Conservation (phyloP, 2,329 filamentous ascomycete species). For the Talaromyces sp. region DNA sequence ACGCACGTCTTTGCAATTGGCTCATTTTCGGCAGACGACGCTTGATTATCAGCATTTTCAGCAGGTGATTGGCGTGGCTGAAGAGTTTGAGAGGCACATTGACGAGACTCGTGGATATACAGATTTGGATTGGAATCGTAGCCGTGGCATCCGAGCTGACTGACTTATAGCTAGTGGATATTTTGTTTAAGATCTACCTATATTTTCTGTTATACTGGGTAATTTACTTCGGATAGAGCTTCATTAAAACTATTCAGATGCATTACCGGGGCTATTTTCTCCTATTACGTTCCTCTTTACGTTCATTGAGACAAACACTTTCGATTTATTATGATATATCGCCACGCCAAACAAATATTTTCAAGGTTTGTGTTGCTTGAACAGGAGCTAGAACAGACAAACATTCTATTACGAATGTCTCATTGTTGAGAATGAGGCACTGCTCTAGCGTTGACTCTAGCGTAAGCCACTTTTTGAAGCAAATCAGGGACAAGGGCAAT, state of each 20-base stretch:
- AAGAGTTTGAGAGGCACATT: slow-evolving; percentile 6
- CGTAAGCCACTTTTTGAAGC: not conserved
- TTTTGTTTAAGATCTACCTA: too few relatives aligned
- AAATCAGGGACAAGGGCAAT: not conserved
- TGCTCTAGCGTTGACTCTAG: not conserved
- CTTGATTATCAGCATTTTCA: not conserved
- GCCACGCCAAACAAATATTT: not conserved
- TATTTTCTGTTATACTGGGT: too few relatives aligned
- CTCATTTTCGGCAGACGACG: not conserved
- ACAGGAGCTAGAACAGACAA: not conserved
- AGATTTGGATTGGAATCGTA: not conserved
- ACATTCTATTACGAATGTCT: not conserved
- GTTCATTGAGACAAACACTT: too few relatives aligned
- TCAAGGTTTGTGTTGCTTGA: not conserved
- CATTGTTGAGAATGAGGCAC: not conserved
- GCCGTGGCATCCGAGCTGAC: not conserved
- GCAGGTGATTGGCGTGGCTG: not conserved
- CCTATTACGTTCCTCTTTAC: too few relatives aligned
- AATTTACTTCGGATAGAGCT: too few relatives aligned
- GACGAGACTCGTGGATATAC: not conserved
- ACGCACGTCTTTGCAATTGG: not conserved
- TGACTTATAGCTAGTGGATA: not conserved
- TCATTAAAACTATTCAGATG: too few relatives aligned
- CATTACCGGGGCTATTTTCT: too few relatives aligned
- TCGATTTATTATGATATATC: too few relatives aligned